Evolutionary conservation across 495 filamentous ascomycete species (phyloP).

Genomic region (Sphaerosporella brunnea): DNA sequence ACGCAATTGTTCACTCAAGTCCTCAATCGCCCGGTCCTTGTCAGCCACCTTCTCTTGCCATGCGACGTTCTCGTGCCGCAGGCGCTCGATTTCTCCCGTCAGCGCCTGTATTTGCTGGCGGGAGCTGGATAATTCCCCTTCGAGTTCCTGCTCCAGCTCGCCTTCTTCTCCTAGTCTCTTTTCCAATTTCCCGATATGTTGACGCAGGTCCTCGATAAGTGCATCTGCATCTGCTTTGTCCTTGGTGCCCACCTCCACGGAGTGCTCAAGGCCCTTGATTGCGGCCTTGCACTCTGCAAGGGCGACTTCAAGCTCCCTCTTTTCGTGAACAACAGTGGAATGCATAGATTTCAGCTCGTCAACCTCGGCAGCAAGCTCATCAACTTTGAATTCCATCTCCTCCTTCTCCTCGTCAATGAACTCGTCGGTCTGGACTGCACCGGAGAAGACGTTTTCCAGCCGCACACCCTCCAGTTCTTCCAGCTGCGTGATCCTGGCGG

Average conservation of each 20-base stretch:
- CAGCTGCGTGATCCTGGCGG: conserved; percentile 10
- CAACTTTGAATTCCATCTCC: background rate
- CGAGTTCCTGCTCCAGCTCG: background rate
- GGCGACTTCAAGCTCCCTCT: conserved; percentile 1
- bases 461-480: conserved; percentile 23
- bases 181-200: conserved; percentile 9
- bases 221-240: conserved; percentile 8
- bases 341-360: conserved; percentile 6
- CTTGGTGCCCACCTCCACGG: conserved; percentile 8
- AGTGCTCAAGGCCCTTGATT: conserved; percentile 9
- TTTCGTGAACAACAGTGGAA: conserved; percentile 6
- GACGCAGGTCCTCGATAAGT: conserved; percentile 4
- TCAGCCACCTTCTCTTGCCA: conserved; percentile 1
- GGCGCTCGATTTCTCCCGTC: background rate
- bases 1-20: background rate
- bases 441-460: conserved; percentile 13
- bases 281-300: conserved; percentile 9
- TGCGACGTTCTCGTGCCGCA: background rate
- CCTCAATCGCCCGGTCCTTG: background rate
- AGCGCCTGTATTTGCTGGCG: background rate
- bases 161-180: background rate
- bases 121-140: background rate
- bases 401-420: conserved; percentile 13
- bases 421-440: conserved; percentile 18
- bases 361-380: conserved; percentile 1